Base-by-base conservation (phyloP, 2,329 filamentous ascomycete species). In the Sphaerulina musiva region DNA sequence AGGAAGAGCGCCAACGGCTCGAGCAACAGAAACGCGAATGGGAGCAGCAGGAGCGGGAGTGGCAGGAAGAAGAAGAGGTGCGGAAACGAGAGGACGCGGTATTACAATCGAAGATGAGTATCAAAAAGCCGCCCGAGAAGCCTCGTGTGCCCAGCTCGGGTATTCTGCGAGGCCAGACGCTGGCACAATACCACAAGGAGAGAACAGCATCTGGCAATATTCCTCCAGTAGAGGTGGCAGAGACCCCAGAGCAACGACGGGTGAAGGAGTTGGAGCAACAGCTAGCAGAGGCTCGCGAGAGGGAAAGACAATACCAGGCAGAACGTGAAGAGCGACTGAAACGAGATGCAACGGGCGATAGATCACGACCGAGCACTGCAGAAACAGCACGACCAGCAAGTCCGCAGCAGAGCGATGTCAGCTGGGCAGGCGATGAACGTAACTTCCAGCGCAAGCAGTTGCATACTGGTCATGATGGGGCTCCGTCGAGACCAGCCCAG, bases 171-270 rank as follows among this genome's bases (percentile, higher is more conserved):
- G 90, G 90, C 2, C 90, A 95, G 67, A 91, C 85, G 63, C 78
- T 95, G 48, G 92, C 87, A 66, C 87, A 95, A 67, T 95, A 95
- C 68, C 86, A 89, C 68, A 83, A 85, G 17, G 84, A 89, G 61
- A 83, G 87, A 67, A 70, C 65, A 7, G 64, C 61, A 47, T 53
- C 69, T 63, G 41, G 68, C 62, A 48, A 68, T 36, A 66, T 62
- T 65, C 76, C 57, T 66, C 70, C 51, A 29, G 26, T 4, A 61
- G 64, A 53, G 66, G 62, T 46, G 14, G 48, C 46, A 7, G 59
- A 72, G 56, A 75, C 74, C 23, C 71, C 75, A 2, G 81, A 92
- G 69, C 81, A 77, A 58, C 80, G 78, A 59, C 83, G 90, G 40
- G 84, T 96, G 58, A 81, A 81, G 63, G 85, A 96, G 68, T 78